Evolutionary conservation across 2,329 filamentous ascomycete species (phyloP).

Genomic region (Exophiala phaeomuriformis): DNA sequence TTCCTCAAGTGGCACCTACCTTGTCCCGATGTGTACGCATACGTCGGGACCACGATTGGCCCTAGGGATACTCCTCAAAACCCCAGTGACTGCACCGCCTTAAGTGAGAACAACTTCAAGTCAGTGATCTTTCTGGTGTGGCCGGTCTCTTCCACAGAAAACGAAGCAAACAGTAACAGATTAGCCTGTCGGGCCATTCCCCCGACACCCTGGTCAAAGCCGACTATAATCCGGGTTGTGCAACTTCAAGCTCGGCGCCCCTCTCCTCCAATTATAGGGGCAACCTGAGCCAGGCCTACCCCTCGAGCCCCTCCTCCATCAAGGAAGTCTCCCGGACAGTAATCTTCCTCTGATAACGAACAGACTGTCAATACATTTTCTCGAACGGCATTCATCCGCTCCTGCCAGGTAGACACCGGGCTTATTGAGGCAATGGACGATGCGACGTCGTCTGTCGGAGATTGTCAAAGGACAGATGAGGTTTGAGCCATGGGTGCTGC

Average conservation of each 20-base stretch:
- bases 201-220: too few relatives aligned
- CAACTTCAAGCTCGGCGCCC: background rate
- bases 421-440: constrained; percentile 5
- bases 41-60: too few relatives aligned
- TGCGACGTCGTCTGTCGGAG: constrained; percentile 16
- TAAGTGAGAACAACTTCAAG: too few relatives aligned
- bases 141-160: too few relatives aligned
- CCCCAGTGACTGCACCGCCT: too few relatives aligned
- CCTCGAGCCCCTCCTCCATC: constrained; percentile 1
- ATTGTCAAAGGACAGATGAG: constrained; percentile 16
- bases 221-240: too few relatives aligned
- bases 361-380: constrained; percentile 10
- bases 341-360: constrained; percentile 7
- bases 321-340: background rate
- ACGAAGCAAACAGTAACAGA: too few relatives aligned
- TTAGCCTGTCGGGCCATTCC: too few relatives aligned
- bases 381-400: constrained; percentile 5
- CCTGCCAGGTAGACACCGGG: background rate
- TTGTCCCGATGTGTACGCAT: too few relatives aligned
- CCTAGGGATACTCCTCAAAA: too few relatives aligned
- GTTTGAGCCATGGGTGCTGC: background rate
- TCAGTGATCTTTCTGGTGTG: too few relatives aligned
- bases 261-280: background rate
- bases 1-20: too few relatives aligned
- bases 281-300: background rate